Evolutionary conservation across 495 filamentous ascomycete species (phyloP).

Genomic region (Neurospora tetrasperma): DNA sequence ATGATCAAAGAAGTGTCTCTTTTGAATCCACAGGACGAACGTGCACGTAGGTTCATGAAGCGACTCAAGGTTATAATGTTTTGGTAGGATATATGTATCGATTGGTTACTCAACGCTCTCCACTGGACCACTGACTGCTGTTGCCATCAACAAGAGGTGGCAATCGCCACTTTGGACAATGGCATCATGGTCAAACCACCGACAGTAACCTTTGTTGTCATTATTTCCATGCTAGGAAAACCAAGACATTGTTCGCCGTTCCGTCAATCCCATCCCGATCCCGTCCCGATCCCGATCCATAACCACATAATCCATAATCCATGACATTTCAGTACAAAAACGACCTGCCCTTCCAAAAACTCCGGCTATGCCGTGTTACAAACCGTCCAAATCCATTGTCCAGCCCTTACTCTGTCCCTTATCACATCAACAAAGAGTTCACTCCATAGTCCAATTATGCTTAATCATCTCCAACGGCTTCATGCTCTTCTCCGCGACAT

Average conservation of each 20-base stretch:
- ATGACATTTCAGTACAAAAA: background rate
- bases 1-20: background rate
- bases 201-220: background rate
- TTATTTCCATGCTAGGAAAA: background rate
- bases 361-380: background rate
- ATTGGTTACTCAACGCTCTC: background rate
- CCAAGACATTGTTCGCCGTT: background rate
- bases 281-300: background rate
- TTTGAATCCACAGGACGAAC: background rate
- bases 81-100: background rate
- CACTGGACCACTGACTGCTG: background rate
- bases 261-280: background rate
- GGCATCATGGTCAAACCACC: background rate
- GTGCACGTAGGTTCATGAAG: background rate
- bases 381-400: background rate
- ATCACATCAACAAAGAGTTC: background rate
- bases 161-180: no score
- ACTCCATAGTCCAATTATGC: background rate
- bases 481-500: background rate
- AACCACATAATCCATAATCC: background rate
- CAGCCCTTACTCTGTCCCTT: background rate
- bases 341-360: background rate
- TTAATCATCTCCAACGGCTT: background rate
- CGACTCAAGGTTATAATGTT: background rate
- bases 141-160: background rate